A percentile compares a stretch with the other conserved stretches of the same genome.
phyloP scores from a whole-genome alignment of 257 asterid genomes.

The Paulownia fortunei region DNA sequence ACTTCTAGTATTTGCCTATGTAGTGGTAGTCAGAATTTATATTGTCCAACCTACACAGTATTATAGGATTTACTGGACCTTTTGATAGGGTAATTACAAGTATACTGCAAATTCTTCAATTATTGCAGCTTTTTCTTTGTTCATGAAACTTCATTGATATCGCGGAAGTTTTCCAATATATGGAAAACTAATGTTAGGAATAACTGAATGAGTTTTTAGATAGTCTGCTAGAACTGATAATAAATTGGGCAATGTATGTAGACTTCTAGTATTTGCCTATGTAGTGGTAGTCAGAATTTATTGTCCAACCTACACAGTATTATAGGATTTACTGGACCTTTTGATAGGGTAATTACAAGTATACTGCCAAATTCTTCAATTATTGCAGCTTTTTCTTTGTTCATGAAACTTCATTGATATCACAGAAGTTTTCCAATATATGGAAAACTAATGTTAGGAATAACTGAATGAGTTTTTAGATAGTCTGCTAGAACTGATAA shows the following conservation, averaged over 20 bases:
- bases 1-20: too few species aligned
- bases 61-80: too few species aligned
- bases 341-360: background rate
- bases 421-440: background rate
- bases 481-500: conserved; percentile 2
- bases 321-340: too few species aligned
- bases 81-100: background rate
- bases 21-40: too few species aligned
- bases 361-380: background rate
- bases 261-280: too few species aligned
- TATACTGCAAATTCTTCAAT: background rate
- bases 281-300: too few species aligned
- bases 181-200: background rate
- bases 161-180: background rate
- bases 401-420: conserved; percentile 4
- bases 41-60: too few species aligned
- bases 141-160: conserved; percentile 4
- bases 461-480: background rate
- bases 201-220: background rate
- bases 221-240: conserved; percentile 2
- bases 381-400: background rate
- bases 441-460: background rate
- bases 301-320: too few species aligned
- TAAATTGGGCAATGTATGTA: background rate
- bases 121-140: background rate